Base-by-base conservation (phyloP, 805 yeast species). In the Maudiozyma saulgeensis region DNA sequence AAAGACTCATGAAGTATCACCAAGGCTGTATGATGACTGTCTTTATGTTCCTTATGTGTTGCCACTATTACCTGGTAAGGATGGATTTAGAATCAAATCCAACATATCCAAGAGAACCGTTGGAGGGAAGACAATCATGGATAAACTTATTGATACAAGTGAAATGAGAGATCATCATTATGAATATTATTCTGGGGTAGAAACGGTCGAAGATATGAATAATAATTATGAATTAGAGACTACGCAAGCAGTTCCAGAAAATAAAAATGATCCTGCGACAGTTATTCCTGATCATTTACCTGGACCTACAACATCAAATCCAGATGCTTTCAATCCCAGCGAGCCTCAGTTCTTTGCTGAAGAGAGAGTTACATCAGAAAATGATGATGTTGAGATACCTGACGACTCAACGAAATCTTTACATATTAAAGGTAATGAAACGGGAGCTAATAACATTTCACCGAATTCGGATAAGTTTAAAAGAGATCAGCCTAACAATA, bases 121-220 rank as follows among this genome's bases (percentile, higher is more conserved):
- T 18, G 70, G 68, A 15, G 75, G 75, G 34, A 66, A 68, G 42
- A 67, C 73, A 1, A 61, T 68, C 21, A 82, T 90, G 79, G 96
- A 90, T 63, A 78, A 80, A 43, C 70, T 87, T 59, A 84, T 90
- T 51, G 85, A 87, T 59, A 77, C 78, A 41, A 79, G 87, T 44
- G 98, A 90, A 64, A 89, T 82, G 62, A 77, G 87, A 45, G 96
- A 90, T 66, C 96, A 90, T 64, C 87, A 89, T 64, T 90, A 82
- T 64, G 97, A 90, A 63, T 90, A 87, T 63, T 89, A 82, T 60
- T 82, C 95, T 9, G 95, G 95, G 11, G 62, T 90, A 13, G 74
- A 73, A 50, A 78, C 83, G 0, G 76, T 78, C 0, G 83, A 76
- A 52, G 81, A 78, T 59, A 77, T 76, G 21, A 71, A 72, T 50